Evolutionary conservation across 2,329 filamentous ascomycete genomes (phyloP).

Genomic region (Aspergillus pseudotamarii): DNA sequence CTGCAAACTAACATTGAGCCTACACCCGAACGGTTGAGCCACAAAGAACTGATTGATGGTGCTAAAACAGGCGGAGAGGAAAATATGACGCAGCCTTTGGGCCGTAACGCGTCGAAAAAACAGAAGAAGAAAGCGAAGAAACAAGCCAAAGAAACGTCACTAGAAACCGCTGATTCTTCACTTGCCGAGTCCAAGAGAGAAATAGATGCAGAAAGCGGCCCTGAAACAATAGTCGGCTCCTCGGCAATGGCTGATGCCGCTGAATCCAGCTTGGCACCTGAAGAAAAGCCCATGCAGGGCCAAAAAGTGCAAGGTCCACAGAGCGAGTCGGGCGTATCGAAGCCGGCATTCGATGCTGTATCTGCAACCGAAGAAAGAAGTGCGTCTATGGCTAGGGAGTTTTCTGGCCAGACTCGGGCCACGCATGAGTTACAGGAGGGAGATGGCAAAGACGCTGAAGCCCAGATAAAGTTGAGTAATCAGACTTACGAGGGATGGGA

Average conservation of each 20-base stretch:
- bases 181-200: constrained; percentile 1
- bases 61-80: neutral
- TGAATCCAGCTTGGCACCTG: no score
- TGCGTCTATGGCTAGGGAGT: neutral
- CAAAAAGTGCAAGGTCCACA: neutral
- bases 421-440: neutral
- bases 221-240: neutral
- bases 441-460: constrained; percentile 7
- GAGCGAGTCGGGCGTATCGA: constrained; percentile 4
- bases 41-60: no score
- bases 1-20: neutral
- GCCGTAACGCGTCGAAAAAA: constrained; percentile 9
- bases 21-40: neutral
- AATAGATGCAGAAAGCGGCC: neutral
- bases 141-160: constrained; percentile 7
- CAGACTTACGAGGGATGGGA: constrained; percentile 17
- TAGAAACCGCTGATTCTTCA: neutral
- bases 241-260: neutral
- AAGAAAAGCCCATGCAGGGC: neutral
- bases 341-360: constrained; percentile 8
- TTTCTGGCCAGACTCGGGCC: neutral
- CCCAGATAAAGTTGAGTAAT: constrained; percentile 8
- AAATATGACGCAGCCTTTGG: neutral
- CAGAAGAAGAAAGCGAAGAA: constrained; percentile 11
- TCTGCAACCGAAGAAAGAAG: neutral